Conservation (phyloP, 2,329 filamentous ascomycete species). For the Huntiella savannae region DNA sequence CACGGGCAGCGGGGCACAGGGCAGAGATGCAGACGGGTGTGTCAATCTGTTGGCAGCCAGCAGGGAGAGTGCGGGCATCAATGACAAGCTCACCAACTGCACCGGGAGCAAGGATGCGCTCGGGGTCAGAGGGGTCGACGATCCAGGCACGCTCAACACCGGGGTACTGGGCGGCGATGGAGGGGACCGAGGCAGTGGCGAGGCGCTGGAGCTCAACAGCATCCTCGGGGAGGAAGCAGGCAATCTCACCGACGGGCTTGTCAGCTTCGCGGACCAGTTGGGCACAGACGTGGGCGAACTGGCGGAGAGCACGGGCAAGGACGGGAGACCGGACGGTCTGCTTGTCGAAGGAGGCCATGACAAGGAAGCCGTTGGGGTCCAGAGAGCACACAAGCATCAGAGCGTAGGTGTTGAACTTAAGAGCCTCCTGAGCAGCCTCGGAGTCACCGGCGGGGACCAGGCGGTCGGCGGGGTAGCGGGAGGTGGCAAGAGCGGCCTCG, state of each 20-base stretch:
- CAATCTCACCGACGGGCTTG: constrained; percentile 18
- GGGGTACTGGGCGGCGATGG: constrained; percentile 14
- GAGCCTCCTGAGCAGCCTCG: constrained; percentile 38
- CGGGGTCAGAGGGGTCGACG: constrained; percentile 20
- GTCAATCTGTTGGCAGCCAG: constrained; percentile 15
- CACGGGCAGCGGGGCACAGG: constrained; percentile 9
- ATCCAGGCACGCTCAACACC: constrained; percentile 21
- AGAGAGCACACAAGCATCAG: constrained; percentile 48
- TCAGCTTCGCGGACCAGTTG: constrained; percentile 25
- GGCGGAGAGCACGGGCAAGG: constrained; percentile 33
- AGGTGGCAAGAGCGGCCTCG: constrained; percentile 13
- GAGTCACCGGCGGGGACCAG: constrained; percentile 36
- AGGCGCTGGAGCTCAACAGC: constrained; percentile 17
- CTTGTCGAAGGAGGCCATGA: constrained; percentile 47
- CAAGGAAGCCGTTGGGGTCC: constrained; percentile 32
- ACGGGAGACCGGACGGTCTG: constrained; percentile 31
- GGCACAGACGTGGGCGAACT: constrained; percentile 31
- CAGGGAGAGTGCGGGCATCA: constrained; percentile 15
- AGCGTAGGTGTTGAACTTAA: constrained; percentile 40
- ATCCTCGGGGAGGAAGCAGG: constrained; percentile 20
- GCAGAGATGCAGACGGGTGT: constrained; percentile 17
- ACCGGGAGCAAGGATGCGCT: constrained; percentile 22
- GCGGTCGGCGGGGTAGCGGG: constrained; percentile 25
- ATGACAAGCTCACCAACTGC: constrained; percentile 27
- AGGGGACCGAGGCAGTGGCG: constrained; percentile 14